A percentile compares a stretch with the other conserved stretches of the same genome.
Conservation (phyloP, 768 basidiomycete species). For the Coprinellus aureogranulatus region DNA sequence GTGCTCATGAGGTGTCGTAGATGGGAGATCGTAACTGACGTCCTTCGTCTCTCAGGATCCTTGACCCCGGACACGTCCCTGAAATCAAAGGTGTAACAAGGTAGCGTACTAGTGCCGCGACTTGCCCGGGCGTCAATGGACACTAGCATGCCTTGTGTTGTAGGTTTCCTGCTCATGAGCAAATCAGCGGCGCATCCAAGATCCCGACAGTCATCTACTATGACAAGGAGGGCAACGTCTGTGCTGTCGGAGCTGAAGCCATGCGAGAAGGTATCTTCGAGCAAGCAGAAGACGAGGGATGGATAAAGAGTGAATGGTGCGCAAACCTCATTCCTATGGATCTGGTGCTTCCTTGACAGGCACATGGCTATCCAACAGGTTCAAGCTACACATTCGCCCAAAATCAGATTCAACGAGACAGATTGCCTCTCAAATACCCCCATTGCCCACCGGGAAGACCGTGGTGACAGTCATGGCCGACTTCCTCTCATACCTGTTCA, state of each 20-base stretch:
- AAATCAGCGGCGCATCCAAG: conserved; percentile 41
- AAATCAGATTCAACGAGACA: background rate
- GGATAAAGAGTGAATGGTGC: conserved; percentile 47
- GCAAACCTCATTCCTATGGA: conserved; percentile 22
- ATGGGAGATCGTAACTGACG: background rate
- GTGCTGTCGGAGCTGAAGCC: conserved; percentile 45
- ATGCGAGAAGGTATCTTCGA: conserved; percentile 33
- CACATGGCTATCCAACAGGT: conserved; percentile 22
- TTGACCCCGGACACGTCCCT: conserved; percentile 33
- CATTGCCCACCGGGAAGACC: conserved; percentile 33
- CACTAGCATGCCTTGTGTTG: too few species aligned
- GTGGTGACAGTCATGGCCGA: conserved; percentile 46
- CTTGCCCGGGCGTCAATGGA: too few species aligned
- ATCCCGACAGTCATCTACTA: conserved; percentile 51
- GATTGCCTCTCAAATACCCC: conserved; percentile 9
- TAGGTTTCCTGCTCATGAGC: conserved; percentile 46
- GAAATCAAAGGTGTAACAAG: conserved; percentile 21
- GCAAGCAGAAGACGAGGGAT: conserved; percentile 40
- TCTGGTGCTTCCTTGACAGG: background rate
- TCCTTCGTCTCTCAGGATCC: conserved; percentile 21
- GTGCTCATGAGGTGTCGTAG: too few species aligned
- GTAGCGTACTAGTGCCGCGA: too few species aligned
- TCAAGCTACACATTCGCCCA: conserved; percentile 24
- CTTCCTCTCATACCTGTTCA: conserved; percentile 47
- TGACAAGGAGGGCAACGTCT: conserved; percentile 32